Percentiles rank a stretch among this genome's conserved stretches.
These are phyloP conservation scores for Serendipita sp. DNA, from an alignment of 768 basidiomycete genomes.

Conservation along the genomic window DNA sequence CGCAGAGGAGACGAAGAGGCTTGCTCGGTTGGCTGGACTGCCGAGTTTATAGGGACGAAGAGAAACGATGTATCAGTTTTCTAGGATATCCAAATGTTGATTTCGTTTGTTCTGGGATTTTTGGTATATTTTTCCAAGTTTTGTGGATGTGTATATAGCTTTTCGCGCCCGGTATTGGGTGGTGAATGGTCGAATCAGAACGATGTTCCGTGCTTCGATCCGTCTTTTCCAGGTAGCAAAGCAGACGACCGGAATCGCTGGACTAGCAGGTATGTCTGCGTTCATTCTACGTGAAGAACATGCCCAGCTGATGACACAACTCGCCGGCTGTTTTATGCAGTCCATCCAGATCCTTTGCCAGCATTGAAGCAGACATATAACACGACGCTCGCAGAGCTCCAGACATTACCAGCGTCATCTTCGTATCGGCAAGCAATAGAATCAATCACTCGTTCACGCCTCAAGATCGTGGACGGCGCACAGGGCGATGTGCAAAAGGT, in stretches of 20 bases:
- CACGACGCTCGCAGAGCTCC: neutral
- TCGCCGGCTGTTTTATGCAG: neutral
- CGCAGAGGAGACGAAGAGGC: neutral
- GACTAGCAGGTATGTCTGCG: neutral
- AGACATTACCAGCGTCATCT: neutral
- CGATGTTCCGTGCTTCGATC: neutral
- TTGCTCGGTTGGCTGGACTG: neutral
- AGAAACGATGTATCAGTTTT: neutral
- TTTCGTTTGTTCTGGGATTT: neutral
- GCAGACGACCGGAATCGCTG: slow-evolving; percentile 1
- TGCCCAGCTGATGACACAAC: neutral
- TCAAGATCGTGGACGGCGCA: neutral
- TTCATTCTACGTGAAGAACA: neutral
- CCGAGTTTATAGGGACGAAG: neutral
- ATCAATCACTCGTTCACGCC: neutral
- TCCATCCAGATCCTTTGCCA: slow-evolving; percentile 6
- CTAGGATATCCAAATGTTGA: neutral
- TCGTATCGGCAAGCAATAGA: slow-evolving; percentile 2
- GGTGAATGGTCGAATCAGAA: neutral
- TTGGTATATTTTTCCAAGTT: neutral
- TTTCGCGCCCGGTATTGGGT: neutral
- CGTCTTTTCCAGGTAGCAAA: slow-evolving; percentile 4
- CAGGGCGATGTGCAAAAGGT: neutral
- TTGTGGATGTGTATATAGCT: neutral
- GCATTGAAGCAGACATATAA: slow-evolving; percentile 1